A percentile compares a stretch with the other conserved stretches of the same genome.
These are phyloP conservation scores for Suhomyces atakaporum DNA, from an alignment of 1,139 yeast species.

Conservation along the genomic window DNA sequence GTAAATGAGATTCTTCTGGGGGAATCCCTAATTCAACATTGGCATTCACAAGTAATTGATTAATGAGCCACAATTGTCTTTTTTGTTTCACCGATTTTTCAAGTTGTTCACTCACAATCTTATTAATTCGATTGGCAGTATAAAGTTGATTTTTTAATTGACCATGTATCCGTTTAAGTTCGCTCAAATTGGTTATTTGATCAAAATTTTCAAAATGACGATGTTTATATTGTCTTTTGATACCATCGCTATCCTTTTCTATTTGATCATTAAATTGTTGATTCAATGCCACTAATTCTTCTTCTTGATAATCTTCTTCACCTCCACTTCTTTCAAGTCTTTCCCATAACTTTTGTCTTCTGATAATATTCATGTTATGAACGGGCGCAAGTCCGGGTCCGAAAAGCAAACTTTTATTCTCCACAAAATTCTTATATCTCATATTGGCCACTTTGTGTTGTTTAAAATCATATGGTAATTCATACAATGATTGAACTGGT, in stretches of 20 bases:
- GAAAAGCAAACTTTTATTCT: conserved; percentile 8
- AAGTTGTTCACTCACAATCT: conserved; percentile 46
- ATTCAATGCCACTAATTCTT: conserved; percentile 8
- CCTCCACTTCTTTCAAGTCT: conserved; percentile 12
- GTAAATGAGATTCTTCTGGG: conserved; percentile 19
- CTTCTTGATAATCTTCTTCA: conserved; percentile 12
- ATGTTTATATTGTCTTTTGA: conserved; percentile 9
- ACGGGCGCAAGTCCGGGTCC: conserved; percentile 8
- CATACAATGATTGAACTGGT: conserved; percentile 18
- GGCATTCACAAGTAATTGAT: conserved; percentile 59
- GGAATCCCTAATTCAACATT: conserved; percentile 44
- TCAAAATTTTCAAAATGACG: conserved; percentile 18
- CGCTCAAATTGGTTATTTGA: conserved; percentile 19
- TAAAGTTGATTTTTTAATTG: conserved; percentile 22
- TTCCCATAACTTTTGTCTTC: conserved; percentile 17
- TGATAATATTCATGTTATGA: conserved; percentile 15
- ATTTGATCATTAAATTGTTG: conserved; percentile 11
- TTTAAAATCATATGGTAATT: conserved; percentile 36
- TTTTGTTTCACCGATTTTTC: conserved; percentile 36
- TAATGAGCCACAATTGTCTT: conserved; percentile 53
- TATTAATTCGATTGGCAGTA: conserved; percentile 54
- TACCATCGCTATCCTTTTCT: conserved; percentile 8
- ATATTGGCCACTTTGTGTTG: conserved; percentile 37
- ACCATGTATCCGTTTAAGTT: conserved; percentile 24
- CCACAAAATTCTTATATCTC: conserved; percentile 32